A percentile compares a stretch with the other conserved stretches of the same genome.
Conservation (phyloP, 2,329 filamentous ascomycete genomes). For the Ceratocystis ficicola region DNA sequence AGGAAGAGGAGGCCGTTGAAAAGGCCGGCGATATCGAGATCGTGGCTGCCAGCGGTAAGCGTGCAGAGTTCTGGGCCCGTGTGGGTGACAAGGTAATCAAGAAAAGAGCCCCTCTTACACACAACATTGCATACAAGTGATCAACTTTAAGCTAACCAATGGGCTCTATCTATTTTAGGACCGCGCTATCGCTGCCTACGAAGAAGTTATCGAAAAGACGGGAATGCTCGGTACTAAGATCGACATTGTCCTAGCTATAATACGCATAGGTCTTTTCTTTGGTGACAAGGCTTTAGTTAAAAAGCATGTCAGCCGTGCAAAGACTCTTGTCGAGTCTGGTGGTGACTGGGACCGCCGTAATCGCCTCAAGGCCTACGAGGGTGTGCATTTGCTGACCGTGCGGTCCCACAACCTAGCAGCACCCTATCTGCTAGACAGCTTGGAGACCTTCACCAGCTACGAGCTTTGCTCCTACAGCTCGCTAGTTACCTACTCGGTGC, state of each 20-base stretch:
- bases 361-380: slow-evolving; percentile 96
- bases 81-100: slow-evolving; percentile 79
- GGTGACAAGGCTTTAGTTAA: slow-evolving; percentile 85
- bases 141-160: neutral
- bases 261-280: slow-evolving; percentile 91
- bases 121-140: too few relatives aligned
- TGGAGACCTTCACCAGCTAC: slow-evolving; percentile 97
- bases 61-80: slow-evolving; percentile 89
- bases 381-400: slow-evolving; percentile 80
- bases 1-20: slow-evolving; percentile 88
- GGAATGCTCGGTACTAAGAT: slow-evolving; percentile 94
- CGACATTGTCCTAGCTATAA: slow-evolving; percentile 89
- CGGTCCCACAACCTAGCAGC: slow-evolving; percentile 84
- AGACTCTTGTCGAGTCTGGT: slow-evolving; percentile 79
- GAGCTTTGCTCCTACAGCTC: slow-evolving; percentile 95
- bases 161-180: slow-evolving; percentile 45
- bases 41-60: slow-evolving; percentile 80
- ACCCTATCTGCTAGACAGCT: slow-evolving; percentile 84
- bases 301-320: slow-evolving; percentile 84
- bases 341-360: slow-evolving; percentile 98
- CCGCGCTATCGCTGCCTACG: slow-evolving; percentile 83
- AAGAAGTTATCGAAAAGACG: slow-evolving; percentile 93
- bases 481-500: slow-evolving; percentile 87
- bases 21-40: slow-evolving; percentile 95
- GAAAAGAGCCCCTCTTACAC: too few relatives aligned